phyloP scores from a whole-genome alignment of 257 asterid species.

The Echium plantagineum region DNA sequence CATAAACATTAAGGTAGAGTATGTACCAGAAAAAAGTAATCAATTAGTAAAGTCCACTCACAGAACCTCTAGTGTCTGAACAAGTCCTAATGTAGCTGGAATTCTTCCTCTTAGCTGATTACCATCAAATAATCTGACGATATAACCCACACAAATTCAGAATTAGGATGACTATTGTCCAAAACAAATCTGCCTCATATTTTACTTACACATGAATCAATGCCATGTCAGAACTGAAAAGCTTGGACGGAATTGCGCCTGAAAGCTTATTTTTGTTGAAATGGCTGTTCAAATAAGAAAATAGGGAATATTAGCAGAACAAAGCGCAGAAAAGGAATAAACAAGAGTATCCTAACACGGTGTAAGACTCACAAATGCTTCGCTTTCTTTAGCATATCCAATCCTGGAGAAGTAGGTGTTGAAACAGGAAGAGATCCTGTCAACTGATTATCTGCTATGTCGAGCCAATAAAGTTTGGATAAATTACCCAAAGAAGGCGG shows the following conservation, averaged over 20 bases:
- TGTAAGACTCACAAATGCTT: constrained; percentile 68
- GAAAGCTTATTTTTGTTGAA: constrained; percentile 84
- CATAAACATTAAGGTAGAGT: neutral
- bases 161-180: neutral
- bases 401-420: constrained; percentile 45
- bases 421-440: constrained; percentile 74
- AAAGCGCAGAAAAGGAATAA: neutral
- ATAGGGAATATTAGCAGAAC: neutral
- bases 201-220: constrained; percentile 63
- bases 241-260: constrained; percentile 53
- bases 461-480: constrained; percentile 81
- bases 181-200: neutral
- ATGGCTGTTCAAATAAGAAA: constrained; percentile 59
- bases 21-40: constrained; percentile 3
- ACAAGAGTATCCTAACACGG: neutral
- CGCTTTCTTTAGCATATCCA: constrained; percentile 75
- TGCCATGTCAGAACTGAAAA: constrained; percentile 61
- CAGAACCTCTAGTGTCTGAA: constrained; percentile 86
- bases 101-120: constrained; percentile 61
- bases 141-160: constrained; percentile 6
- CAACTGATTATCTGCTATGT: constrained; percentile 76
- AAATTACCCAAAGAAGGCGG: constrained; percentile 84
- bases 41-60: constrained; percentile 37
- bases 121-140: constrained; percentile 59
- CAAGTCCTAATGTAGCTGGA: constrained; percentile 60